These are phyloP conservation scores for Zopfia rhizophila DNA, from an alignment of 2,329 filamentous ascomycete species.

Conservation along the genomic window DNA sequence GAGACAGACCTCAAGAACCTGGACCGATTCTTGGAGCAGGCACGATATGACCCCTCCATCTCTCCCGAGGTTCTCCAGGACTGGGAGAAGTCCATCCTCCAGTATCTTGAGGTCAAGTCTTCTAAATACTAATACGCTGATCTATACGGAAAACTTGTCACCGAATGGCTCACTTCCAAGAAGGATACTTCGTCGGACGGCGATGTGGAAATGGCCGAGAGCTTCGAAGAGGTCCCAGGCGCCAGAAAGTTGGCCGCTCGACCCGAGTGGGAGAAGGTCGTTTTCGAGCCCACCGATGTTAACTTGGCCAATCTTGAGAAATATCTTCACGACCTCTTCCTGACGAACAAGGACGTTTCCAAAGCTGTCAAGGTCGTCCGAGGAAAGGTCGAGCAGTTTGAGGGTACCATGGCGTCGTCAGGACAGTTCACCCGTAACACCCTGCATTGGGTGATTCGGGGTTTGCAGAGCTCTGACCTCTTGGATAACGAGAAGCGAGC, in stretches of 20 bases:
- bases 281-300: conserved; percentile 41
- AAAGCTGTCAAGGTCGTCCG: conserved; percentile 30
- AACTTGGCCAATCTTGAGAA: conserved; percentile 29
- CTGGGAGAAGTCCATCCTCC: conserved; percentile 43
- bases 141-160: conserved; percentile 48
- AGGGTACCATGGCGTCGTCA: conserved; percentile 26
- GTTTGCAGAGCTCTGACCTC: conserved; percentile 58
- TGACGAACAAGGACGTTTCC: conserved; percentile 21
- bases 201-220: conserved; percentile 38
- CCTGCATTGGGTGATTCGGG: conserved; percentile 55
- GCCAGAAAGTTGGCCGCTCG: conserved; percentile 42
- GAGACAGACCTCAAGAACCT: conserved; percentile 44
- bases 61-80: conserved; percentile 42
- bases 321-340: conserved; percentile 39
- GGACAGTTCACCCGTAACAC: conserved; percentile 45
- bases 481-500: conserved; percentile 54
- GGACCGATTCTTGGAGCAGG: conserved; percentile 49
- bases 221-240: conserved; percentile 44
- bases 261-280: conserved; percentile 42
- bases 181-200: conserved; percentile 27
- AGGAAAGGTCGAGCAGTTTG: conserved; percentile 31
- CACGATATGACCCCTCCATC: conserved; percentile 48
- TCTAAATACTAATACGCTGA: conserved; percentile 48
- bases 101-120: conserved; percentile 48
- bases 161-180: conserved; percentile 47